Percentiles rank a stretch among this genome's conserved stretches.
These are phyloP conservation scores for Conidiobolus incongruus DNA, from an alignment of 371 early-diverging fungal species.

Conservation along the genomic window DNA sequence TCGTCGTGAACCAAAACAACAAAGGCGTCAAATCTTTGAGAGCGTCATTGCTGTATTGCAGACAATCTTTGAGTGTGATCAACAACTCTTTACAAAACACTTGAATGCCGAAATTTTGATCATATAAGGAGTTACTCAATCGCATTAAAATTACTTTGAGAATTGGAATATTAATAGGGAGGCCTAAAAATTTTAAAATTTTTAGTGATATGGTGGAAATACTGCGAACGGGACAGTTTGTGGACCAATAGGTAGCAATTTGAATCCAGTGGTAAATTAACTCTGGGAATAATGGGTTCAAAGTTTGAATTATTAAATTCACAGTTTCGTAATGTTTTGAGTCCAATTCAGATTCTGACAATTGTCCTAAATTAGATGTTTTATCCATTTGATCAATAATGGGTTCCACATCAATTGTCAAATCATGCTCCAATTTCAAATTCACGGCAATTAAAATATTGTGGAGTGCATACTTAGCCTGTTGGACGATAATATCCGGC, in stretches of 20 bases:
- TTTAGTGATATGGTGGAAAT: too few species aligned
- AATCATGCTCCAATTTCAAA: conserved; percentile 54
- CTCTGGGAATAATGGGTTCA: background rate
- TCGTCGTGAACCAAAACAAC: background rate
- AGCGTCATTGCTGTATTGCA: conserved; percentile 25
- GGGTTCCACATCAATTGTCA: conserved; percentile 60
- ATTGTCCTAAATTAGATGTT: conserved; percentile 22
- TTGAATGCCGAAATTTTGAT: conserved; percentile 49
- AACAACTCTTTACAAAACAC: conserved; percentile 51
- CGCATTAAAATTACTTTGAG: conserved; percentile 39
- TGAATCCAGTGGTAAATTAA: background rate
- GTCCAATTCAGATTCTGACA: conserved; percentile 29
- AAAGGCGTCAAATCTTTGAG: conserved; percentile 12
- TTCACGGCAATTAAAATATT: conserved; percentile 52
- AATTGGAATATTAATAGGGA: too few species aligned
- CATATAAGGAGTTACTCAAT: conserved; percentile 62
- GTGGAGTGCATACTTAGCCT: conserved; percentile 47
- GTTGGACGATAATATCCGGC: background rate
- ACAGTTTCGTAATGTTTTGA: conserved; percentile 12
- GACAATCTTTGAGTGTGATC: conserved; percentile 28
- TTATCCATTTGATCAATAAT: conserved; percentile 31
- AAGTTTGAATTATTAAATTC: background rate
- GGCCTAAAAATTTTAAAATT: too few species aligned
- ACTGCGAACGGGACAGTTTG: too few species aligned
- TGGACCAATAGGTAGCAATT: background rate